Conservation (phyloP, 768 basidiomycete genomes). For the Tremella mesenterica region DNA sequence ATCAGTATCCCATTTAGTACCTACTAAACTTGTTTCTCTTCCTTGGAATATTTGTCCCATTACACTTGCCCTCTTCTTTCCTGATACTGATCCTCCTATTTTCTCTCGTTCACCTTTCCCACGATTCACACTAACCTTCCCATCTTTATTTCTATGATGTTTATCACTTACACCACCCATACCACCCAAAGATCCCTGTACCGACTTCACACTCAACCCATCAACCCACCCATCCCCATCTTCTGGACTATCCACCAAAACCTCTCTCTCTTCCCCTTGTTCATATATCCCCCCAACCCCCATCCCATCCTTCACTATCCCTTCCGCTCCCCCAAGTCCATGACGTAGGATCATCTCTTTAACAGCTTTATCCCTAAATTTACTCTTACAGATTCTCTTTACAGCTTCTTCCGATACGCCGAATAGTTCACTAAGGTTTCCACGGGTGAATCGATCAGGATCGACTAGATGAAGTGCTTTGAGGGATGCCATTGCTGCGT, state of each 20-base stretch:
- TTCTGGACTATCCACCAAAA: neutral
- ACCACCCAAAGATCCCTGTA: neutral
- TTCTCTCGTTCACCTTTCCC: no score
- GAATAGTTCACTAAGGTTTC: constrained; percentile 65
- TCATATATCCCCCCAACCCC: neutral
- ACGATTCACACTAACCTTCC: no score
- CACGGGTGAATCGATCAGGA: constrained; percentile 57
- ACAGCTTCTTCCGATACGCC: constrained; percentile 73
- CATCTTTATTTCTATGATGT: no score
- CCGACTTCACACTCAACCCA: neutral
- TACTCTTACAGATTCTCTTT: constrained; percentile 59
- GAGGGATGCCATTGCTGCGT: constrained; percentile 74
- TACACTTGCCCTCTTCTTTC: no score
- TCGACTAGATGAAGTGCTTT: constrained; percentile 60
- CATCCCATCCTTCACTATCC: neutral
- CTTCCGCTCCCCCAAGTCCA: neutral
- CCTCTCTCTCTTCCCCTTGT: neutral
- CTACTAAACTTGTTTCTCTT: neutral
- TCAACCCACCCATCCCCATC: neutral
- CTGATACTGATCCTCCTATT: no score
- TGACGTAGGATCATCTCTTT: neutral
- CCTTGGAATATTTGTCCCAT: no score
- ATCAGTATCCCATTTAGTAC: constrained; percentile 4
- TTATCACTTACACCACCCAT: no score
- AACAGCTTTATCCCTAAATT: constrained; percentile 1